A percentile compares a stretch with the other conserved stretches of the same genome.
phyloP scores from a whole-genome alignment of 2,329 filamentous ascomycete genomes.

The Nothopassalora personata region DNA sequence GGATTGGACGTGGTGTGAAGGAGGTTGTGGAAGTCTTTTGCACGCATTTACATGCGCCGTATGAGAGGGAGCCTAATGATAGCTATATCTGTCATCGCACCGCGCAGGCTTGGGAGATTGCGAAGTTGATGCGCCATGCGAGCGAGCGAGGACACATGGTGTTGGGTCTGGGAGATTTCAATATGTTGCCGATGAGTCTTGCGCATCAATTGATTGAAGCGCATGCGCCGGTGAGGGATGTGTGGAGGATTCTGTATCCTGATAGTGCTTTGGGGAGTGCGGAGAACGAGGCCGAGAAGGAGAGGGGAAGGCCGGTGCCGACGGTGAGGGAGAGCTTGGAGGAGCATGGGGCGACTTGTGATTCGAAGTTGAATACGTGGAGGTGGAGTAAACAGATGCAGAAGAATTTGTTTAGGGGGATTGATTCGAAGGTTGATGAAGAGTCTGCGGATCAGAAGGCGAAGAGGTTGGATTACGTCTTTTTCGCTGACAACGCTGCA shows the following conservation, averaged over 20 bases:
- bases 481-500: slow-evolving; percentile 52
- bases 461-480: slow-evolving; percentile 94
- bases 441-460: slow-evolving; percentile 65
- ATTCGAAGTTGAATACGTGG: slow-evolving; percentile 87
- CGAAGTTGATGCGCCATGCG: slow-evolving; percentile 79
- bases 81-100: slow-evolving; percentile 87
- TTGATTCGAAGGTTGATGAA: slow-evolving; percentile 59
- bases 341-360: slow-evolving; percentile 82
- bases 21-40: slow-evolving; percentile 85
- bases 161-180: slow-evolving; percentile 87
- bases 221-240: slow-evolving; percentile 71
- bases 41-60: slow-evolving; percentile 80
- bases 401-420: slow-evolving; percentile 61
- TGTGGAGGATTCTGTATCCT: slow-evolving; percentile 79
- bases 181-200: slow-evolving; percentile 85
- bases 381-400: slow-evolving; percentile 71
- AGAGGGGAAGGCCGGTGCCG: slow-evolving; percentile 62
- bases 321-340: slow-evolving; percentile 70
- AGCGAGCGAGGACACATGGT: slow-evolving; percentile 76
- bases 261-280: slow-evolving; percentile 74
- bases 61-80: slow-evolving; percentile 72
- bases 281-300: slow-evolving; percentile 60
- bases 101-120: slow-evolving; percentile 90
- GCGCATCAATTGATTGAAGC: slow-evolving; percentile 77
- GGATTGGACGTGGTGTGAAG: slow-evolving; percentile 57